Percentiles rank a stretch among this genome's conserved stretches.
phyloP scores from a whole-genome alignment of 352 stramenopile genomes.

The Pythium folliculosum region DNA sequence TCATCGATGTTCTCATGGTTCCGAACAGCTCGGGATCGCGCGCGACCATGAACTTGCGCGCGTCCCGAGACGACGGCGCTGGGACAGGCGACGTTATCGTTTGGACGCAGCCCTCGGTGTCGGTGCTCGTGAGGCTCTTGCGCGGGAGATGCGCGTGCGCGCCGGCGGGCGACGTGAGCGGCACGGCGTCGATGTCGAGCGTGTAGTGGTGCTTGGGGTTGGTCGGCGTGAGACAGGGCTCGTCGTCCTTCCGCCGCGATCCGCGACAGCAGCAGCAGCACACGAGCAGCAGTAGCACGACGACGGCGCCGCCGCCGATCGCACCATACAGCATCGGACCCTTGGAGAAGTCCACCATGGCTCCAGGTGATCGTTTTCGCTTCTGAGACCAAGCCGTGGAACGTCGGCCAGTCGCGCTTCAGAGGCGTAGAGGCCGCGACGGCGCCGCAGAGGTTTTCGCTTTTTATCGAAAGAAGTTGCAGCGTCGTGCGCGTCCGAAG shows the following conservation, averaged over 20 bases:
- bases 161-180: background rate
- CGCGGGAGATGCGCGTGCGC: background rate
- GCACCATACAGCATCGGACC: background rate
- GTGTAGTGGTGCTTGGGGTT: constrained; percentile 1
- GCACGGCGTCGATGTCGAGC: background rate
- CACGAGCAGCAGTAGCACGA: background rate
- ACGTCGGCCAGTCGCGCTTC: background rate
- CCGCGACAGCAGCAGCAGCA: constrained; percentile 1
- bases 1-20: background rate
- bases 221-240: background rate
- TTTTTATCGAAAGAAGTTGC: background rate
- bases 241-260: background rate
- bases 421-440: background rate
- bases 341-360: background rate
- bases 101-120: background rate
- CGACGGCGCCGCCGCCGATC: constrained; percentile 1
- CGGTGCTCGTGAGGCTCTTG: background rate
- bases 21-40: background rate
- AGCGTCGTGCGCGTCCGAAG: background rate
- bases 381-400: background rate
- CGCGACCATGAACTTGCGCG: background rate
- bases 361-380: background rate
- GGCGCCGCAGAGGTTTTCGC: background rate
- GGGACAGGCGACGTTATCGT: background rate
- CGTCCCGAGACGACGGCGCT: background rate